Conservation (phyloP, 257 asterid genomes). For the Ehretia macrophylla region DNA sequence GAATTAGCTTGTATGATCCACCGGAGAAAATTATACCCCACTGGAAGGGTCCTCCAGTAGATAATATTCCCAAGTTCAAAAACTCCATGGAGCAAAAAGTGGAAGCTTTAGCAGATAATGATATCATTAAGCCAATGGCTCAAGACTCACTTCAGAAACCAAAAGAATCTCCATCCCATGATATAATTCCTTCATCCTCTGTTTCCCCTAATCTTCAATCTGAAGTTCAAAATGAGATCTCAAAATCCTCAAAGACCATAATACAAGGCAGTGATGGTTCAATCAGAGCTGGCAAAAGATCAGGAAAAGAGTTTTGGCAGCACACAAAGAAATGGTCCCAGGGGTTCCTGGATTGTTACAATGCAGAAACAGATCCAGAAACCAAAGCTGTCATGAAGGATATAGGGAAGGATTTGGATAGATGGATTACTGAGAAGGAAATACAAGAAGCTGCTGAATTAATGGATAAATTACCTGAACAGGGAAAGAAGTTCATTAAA, state of each 20-base stretch:
- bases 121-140: constrained; percentile 27
- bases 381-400: constrained; percentile 70
- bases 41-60: constrained; percentile 85
- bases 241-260: constrained; percentile 53
- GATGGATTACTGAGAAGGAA: constrained; percentile 96
- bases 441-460: constrained; percentile 78
- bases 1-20: constrained; percentile 83
- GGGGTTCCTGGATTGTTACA: constrained; percentile 73
- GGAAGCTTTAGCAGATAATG: constrained; percentile 34
- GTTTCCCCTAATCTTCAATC: constrained; percentile 16
- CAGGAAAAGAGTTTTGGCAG: constrained; percentile 89
- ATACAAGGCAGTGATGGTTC: constrained; percentile 94
- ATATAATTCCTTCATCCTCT: constrained; percentile 23
- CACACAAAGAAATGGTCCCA: constrained; percentile 96
- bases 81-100: constrained; percentile 42
- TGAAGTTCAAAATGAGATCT: constrained; percentile 21
- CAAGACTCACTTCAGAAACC: constrained; percentile 26
- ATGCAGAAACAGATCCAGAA: constrained; percentile 84
- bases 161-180: constrained; percentile 35
- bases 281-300: constrained; percentile 60
- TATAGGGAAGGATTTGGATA: constrained; percentile 86
- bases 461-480: constrained; percentile 70
- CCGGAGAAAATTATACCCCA: constrained; percentile 85
- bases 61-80: constrained; percentile 57
- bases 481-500: constrained; percentile 50